These are phyloP conservation scores for Nasturtium officinale DNA, from an alignment of 345 rosid genomes.

Conservation along the genomic window DNA sequence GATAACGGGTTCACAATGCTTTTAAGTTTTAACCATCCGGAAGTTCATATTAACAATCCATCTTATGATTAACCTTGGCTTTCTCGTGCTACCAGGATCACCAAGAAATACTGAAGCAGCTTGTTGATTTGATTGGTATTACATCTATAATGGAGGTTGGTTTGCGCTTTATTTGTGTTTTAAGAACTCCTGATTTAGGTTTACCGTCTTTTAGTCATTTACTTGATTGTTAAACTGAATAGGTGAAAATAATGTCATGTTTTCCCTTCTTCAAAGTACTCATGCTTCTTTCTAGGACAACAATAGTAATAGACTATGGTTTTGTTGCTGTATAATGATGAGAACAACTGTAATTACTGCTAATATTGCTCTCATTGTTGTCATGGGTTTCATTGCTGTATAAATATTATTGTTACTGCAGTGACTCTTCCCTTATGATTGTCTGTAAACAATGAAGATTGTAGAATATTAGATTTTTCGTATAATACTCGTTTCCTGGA, in stretches of 20 bases:
- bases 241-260: constrained; percentile 7
- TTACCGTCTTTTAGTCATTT: constrained; percentile 1
- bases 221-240: constrained; percentile 12
- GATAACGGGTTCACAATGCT: constrained; percentile 8
- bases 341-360: neutral
- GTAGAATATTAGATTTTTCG: constrained; percentile 1
- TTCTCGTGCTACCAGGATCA: constrained; percentile 61
- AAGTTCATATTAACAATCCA: constrained; percentile 10
- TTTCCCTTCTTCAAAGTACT: constrained; percentile 13
- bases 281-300: constrained; percentile 17
- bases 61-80: constrained; percentile 26
- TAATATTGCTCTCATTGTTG: constrained; percentile 16
- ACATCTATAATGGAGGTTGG: constrained; percentile 97
- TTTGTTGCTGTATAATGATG: neutral
- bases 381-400: constrained; percentile 10
- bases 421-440: neutral
- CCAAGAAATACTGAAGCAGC: constrained; percentile 63
- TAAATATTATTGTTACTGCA: neutral
- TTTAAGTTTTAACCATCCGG: constrained; percentile 26
- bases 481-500: neutral
- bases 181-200: constrained; percentile 8
- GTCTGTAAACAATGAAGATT: constrained; percentile 8
- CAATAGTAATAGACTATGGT: constrained; percentile 4
- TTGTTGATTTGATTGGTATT: constrained; percentile 88
- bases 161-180: constrained; percentile 22